phyloP scores from a whole-genome alignment of 441 rosid genomes.

The Arabidopsis lyrata region DNA sequence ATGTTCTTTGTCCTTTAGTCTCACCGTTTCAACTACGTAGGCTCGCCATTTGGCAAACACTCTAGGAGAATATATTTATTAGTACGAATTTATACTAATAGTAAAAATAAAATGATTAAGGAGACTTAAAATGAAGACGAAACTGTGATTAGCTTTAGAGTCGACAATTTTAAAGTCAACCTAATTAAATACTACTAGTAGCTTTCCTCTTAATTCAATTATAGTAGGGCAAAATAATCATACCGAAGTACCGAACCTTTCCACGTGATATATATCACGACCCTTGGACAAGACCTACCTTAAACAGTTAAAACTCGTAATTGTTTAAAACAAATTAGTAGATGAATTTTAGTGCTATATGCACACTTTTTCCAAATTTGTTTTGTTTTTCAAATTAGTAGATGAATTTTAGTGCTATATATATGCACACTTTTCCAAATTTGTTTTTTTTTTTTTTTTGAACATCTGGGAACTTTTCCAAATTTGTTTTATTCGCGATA shows the following conservation, averaged over 20 bases:
- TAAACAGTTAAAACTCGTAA: slow-evolving; percentile 5
- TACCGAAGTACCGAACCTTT: slow-evolving; percentile 46
- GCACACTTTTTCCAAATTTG: not conserved
- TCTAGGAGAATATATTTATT: not conserved
- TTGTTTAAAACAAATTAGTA: not conserved
- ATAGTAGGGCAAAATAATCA: slow-evolving; percentile 5
- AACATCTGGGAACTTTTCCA: not conserved
- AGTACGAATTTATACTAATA: not conserved
- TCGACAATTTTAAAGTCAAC: slow-evolving; percentile 39
- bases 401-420: not conserved
- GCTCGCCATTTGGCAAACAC: slow-evolving; percentile 47
- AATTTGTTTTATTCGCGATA: not conserved
- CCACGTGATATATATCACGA: slow-evolving; percentile 43
- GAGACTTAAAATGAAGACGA: slow-evolving; percentile 1
- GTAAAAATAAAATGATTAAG: not conserved
- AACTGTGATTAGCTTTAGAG: slow-evolving; percentile 11
- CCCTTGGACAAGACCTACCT: slow-evolving; percentile 11
- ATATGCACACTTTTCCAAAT: not conserved
- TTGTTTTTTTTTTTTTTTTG: not conserved
- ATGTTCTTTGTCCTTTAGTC: slow-evolving; percentile 42
- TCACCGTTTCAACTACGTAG: slow-evolving; percentile 27
- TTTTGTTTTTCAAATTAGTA: not conserved
- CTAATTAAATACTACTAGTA: slow-evolving; percentile 23
- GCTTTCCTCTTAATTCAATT: slow-evolving; percentile 17
- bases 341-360: not conserved